phyloP scores from a whole-genome alignment of 1,139 yeast species.

The Yamadazyma triangularis region DNA sequence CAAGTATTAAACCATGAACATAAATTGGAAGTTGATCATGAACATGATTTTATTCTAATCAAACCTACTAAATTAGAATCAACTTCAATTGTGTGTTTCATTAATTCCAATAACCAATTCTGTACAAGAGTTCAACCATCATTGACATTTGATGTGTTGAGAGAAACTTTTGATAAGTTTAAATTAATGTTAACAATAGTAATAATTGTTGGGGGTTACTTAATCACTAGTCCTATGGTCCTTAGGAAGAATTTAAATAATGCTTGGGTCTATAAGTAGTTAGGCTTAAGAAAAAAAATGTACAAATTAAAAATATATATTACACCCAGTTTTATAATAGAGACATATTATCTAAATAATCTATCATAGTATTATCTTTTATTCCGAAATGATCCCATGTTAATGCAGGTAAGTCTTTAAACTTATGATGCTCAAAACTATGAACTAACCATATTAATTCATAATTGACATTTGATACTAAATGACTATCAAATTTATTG shows the following conservation, averaged over 20 bases:
- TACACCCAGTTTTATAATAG: constrained; percentile 4
- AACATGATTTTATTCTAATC: constrained; percentile 34
- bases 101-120: constrained; percentile 63
- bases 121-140: constrained; percentile 81
- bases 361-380: constrained; percentile 17
- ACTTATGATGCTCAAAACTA: constrained; percentile 16
- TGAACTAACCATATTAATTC: constrained; percentile 42
- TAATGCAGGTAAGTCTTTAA: constrained; percentile 9
- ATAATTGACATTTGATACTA: constrained; percentile 35
- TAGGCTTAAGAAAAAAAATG: neutral
- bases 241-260: constrained; percentile 40
- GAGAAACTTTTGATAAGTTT: constrained; percentile 60
- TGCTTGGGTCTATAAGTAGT: constrained; percentile 25
- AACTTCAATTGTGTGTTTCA: constrained; percentile 65
- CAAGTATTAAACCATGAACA: constrained; percentile 36
- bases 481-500: constrained; percentile 33
- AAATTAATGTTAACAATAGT: constrained; percentile 61
- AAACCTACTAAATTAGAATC: constrained; percentile 76
- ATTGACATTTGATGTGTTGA: constrained; percentile 73
- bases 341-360: constrained; percentile 14
- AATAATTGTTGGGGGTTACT: constrained; percentile 41
- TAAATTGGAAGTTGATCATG: constrained; percentile 34
- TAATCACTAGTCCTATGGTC: constrained; percentile 57
- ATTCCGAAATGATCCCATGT: constrained; percentile 32
- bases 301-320: too few relatives aligned